Percentiles rank a stretch among this genome's conserved stretches.
These are phyloP conservation scores for Aspergillus steynii DNA, from an alignment of 495 filamentous ascomycete species.

Conservation along the genomic window DNA sequence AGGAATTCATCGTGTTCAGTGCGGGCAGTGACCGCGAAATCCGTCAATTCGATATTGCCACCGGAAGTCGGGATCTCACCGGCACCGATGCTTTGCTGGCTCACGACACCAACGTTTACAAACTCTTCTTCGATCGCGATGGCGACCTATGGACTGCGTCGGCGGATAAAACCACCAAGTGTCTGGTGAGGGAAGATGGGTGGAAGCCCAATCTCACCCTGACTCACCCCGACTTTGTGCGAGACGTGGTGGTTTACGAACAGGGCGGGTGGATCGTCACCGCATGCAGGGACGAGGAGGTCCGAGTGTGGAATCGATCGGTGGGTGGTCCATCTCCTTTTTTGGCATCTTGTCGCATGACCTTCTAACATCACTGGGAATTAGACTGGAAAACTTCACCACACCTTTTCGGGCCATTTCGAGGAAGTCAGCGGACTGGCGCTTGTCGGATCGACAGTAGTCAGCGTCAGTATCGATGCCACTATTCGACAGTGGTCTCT, in stretches of 20 bases:
- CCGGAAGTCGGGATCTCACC: constrained; percentile 45
- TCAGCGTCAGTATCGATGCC: constrained; percentile 84
- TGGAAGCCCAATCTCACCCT: constrained; percentile 73
- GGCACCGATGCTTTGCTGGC: constrained; percentile 63
- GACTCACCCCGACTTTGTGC: constrained; percentile 83
- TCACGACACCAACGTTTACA: constrained; percentile 90
- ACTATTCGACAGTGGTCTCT: constrained; percentile 84
- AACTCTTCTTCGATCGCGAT: constrained; percentile 70
- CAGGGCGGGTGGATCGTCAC: constrained; percentile 82
- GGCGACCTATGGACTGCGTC: constrained; percentile 88
- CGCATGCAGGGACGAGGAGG: constrained; percentile 85
- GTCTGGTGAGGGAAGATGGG: constrained; percentile 61
- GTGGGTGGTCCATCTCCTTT: constrained; percentile 33
- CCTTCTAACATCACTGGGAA: constrained; percentile 23
- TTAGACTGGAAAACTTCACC: constrained; percentile 69
- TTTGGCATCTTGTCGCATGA: neutral
- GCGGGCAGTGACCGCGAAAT: constrained; percentile 86
- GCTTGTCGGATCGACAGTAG: constrained; percentile 60
- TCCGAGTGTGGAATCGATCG: constrained; percentile 82
- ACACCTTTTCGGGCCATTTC: constrained; percentile 81
- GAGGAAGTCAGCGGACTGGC: constrained; percentile 86
- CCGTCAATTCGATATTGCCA: constrained; percentile 52
- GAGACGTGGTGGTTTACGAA: constrained; percentile 72
- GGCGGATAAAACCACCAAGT: constrained; percentile 80
- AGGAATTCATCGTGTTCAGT: constrained; percentile 63